Evolutionary conservation across 129 eudicot genomes (phyloP).

Genomic region (Saussurea involucrata): DNA sequence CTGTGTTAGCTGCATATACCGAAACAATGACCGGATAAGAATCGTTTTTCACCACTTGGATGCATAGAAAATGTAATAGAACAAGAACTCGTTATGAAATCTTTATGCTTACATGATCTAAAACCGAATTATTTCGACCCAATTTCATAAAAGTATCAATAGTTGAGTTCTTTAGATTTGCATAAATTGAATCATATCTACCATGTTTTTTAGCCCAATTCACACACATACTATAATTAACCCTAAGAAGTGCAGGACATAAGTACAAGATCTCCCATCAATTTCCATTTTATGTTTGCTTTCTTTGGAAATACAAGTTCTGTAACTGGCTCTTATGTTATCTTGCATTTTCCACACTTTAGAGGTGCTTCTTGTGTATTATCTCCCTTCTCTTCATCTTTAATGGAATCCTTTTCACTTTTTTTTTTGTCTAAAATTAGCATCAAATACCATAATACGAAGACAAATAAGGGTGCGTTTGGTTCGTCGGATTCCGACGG

Average conservation of each 20-base stretch:
- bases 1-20: constrained; percentile 44
- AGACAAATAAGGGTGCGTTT: no score
- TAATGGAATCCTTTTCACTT: no score
- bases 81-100: neutral
- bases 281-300: neutral
- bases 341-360: constrained; percentile 28
- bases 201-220: neutral
- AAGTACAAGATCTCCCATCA: neutral
- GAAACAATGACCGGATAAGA: neutral
- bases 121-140: neutral
- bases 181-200: constrained; percentile 16
- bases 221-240: neutral
- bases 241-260: constrained; percentile 9
- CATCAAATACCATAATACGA: no score
- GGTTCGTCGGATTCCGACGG: no score
- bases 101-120: neutral
- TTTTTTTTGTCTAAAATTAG: no score
- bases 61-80: constrained; percentile 6
- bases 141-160: neutral
- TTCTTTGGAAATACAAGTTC: neutral
- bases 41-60: constrained; percentile 9
- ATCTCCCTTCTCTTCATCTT: no score
- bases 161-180: neutral
- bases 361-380: no score
- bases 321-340: constrained; percentile 52